Evolutionary conservation across 2,329 filamentous ascomycete genomes (phyloP), one percentile per base, ranked within the genome.

Genomic region (Rutstroemia sydowiana): DNA sequence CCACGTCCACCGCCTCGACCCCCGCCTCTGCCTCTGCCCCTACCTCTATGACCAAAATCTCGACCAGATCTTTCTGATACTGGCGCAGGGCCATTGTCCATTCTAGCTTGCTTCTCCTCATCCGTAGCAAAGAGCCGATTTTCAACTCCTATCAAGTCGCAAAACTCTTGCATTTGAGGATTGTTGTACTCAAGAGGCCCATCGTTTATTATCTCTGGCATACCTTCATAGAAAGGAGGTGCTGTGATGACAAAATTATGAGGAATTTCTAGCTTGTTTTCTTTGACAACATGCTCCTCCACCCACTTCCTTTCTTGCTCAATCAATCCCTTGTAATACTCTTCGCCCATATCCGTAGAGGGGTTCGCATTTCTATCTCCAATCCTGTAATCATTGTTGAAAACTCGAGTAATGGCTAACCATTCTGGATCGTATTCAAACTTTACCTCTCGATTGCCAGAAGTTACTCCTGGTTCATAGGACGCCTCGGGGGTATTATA

Each of bases 371-470:
- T 65, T 5, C 73, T 74, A 57, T 85, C 74, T 53, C 88, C 87
- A 34, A 92, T 71, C 1, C 72, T 69, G 2, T 93, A 74, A 37
- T 81, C 75, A 3, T 73, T 61, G 37, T 87, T 81, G 64, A 97
- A 95, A 7, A 83, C 85, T 39, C 92, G 86, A 11, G 85, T 91
- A 57, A 98, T 96, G 39, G 93, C 87, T 7, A 98, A 82, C 92
- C 92, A 98, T 71, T 98, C 93, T 10, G 84, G 81, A 67, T 98
- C 93, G 66, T 98, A 97, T 46, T 65, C 60, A 39, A 66, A 64
- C 44, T 57, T 62, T 13, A 54, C 57, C 41, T 59, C 61, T 40
- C 57, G 54, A 18, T 54, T 31, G 9, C 18, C 41, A 21, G 47
- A 46, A 18, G 48, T 47, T 11, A 23, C 7, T 23, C 13, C 26